Evolutionary conservation across 805 yeast species (phyloP), one percentile per base, ranked within the genome.

Genomic region (Kazachstania kunashirensis): DNA sequence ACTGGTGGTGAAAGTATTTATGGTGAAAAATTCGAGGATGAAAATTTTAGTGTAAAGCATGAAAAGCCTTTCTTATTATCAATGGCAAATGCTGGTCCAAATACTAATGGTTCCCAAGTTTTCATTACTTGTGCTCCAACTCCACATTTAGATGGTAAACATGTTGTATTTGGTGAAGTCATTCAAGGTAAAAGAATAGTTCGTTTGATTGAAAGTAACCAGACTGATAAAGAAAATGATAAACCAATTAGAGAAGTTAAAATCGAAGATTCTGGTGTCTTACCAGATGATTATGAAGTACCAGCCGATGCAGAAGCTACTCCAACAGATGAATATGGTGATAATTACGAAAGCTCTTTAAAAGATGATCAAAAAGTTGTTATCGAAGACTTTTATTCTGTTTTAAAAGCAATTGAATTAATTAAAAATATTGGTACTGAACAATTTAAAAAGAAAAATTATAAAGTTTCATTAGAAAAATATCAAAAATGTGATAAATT

Each of bases 11-110:
- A 77, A 55, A 77, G 84, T 25, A 82, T 82, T 44, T 82, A 82
- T 52, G 92, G 92, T 19, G 88, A 79, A 47, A 80, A 80, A 55
- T 82, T 82, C 49, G 95, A 84, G 53, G 98, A 89, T 57, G 98
- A 89, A 61, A 81, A 80, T 61, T 89, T 92, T 59, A 59, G 68
- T 33, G 57, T 74, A 46, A 73, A 70, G 44, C 97, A 89, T 57
- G 85, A 78, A 45, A 71, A 71, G 52, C 97, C 97, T 37, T 88
- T 81, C 60, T 68, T 92, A 48, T 71, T 89, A 49, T 84, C 95
- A 6, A 92, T 89, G 97, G 97, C 98, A 40, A 89, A 89, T 55
- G 84, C 96, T 4, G 97, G 97, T 13, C 86, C 95, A 41, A 77
- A 79, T 59, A 89, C 97, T 33, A 92, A 92, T 55, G 97, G 97